These are phyloP conservation scores for Helotiales sp. DNA, from an alignment of 2,329 filamentous ascomycete genomes.

Conservation along the genomic window DNA sequence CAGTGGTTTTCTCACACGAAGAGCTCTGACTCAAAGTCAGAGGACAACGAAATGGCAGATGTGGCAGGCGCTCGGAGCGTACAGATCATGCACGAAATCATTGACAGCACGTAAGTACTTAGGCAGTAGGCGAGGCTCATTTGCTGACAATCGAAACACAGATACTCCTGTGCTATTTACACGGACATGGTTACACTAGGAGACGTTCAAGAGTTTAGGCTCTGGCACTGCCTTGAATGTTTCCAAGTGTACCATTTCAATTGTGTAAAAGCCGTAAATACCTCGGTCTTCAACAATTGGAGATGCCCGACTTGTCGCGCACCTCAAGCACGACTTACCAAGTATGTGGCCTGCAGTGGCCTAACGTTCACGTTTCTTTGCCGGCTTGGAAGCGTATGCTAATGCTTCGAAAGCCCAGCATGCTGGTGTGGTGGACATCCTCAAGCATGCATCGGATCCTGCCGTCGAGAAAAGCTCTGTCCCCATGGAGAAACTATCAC, in stretches of 20 bases:
- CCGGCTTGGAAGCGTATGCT: slow-evolving; percentile 4
- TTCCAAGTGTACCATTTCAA: slow-evolving; percentile 15
- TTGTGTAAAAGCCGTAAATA: slow-evolving; percentile 9
- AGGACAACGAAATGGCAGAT: neutral
- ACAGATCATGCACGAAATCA: slow-evolving; percentile 16
- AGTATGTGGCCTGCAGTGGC: too few species aligned
- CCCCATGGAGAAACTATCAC: slow-evolving; percentile 4
- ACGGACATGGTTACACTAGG: slow-evolving; percentile 1
- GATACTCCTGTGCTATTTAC: slow-evolving; percentile 13
- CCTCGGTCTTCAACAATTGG: neutral
- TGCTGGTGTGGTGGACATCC: neutral
- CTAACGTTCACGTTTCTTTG: neutral
- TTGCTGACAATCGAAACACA: neutral
- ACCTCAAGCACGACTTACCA: neutral
- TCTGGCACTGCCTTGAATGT: slow-evolving; percentile 23
- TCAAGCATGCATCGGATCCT: slow-evolving; percentile 15
- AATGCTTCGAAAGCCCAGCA: slow-evolving; percentile 13
- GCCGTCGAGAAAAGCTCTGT: slow-evolving; percentile 8
- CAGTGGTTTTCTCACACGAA: neutral
- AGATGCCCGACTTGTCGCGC: neutral
- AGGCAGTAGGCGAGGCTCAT: neutral
- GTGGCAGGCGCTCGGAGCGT: neutral
- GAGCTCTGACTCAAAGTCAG: neutral
- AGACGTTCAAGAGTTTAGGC: neutral
- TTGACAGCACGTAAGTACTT: slow-evolving; percentile 10